Evolutionary conservation across 139 green algal genomes (phyloP).

Genomic region (Chlorella sp.): DNA sequence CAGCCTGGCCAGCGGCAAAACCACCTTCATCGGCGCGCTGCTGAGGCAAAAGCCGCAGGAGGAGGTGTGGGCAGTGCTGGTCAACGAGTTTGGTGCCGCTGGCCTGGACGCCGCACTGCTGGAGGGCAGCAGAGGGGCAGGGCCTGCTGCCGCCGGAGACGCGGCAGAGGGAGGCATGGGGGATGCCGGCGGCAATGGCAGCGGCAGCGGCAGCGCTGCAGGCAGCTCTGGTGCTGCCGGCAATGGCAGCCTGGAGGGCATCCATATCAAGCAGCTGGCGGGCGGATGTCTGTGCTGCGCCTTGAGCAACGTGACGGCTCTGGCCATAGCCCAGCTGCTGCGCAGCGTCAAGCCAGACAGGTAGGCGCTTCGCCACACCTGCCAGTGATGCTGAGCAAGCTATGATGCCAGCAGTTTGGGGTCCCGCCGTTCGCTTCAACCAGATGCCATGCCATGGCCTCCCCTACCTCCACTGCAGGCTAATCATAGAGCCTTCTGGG

Average conservation of each 20-base stretch:
- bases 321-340: constrained; percentile 74
- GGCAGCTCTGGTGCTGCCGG: not conserved
- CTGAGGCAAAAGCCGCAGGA: constrained; percentile 43
- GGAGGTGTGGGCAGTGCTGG: constrained; percentile 71
- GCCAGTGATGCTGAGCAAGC: no score
- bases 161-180: not conserved
- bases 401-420: no score
- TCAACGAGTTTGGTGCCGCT: constrained; percentile 79
- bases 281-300: constrained; percentile 83
- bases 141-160: not conserved
- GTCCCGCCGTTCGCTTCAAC: no score
- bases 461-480: not conserved
- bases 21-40: constrained; percentile 58
- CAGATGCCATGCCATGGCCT: no score
- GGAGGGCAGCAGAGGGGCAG: constrained; percentile 14
- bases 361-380: constrained; percentile 45
- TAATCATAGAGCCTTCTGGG: constrained; percentile 64
- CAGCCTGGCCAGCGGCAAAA: constrained; percentile 71
- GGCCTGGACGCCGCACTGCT: constrained; percentile 72
- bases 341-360: constrained; percentile 66
- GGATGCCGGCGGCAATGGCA: not conserved
- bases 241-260: not conserved
- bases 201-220: not conserved
- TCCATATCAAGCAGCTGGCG: constrained; percentile 66
- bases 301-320: constrained; percentile 55